Evolutionary conservation across 2,329 filamentous ascomycete genomes (phyloP), one percentile per base, ranked within the genome.

Genomic region (Trichoderma sp.): DNA sequence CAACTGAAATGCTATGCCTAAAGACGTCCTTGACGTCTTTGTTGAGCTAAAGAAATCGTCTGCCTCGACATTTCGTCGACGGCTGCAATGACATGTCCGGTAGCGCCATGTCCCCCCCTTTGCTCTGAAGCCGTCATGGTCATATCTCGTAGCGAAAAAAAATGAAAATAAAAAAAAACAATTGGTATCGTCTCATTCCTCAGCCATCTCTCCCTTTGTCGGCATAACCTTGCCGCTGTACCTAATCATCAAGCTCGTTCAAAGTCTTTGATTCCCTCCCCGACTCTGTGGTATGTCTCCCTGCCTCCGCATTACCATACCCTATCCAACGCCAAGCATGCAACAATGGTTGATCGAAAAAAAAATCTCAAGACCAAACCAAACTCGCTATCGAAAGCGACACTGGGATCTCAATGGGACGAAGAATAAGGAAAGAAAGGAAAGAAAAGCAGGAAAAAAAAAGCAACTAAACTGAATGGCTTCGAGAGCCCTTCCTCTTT

Each of bases 321-420:
- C 39, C 72, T 71, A 71, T 71, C 71, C 70, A 75, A 76, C 74
- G 73, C 73, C 74, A 66, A 70, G 64, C 56, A 37, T 59, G 50
- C 50, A 54, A 39, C 22, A 65, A 58, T 57, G 27, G 27, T 48
- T 45, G 10, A 65, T 65, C 29, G 39, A 53, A 63, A 54, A 65
- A 27, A 56, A 54, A 65, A 27, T 45, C 61, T 57, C 52, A 22
- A 42, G 37, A 15, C 37, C 22, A 53, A 52, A 15, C 37, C 22
- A 53, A 52, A n/a, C 45, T 53, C 59, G 59, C 59, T 53, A 64
- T 70, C 69, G 58, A 45, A 69, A 61, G 67, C 67, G 60, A 72
- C 64, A 71, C 63, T 37, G 37, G 15, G 42, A 48, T 25, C 48
- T 45, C 57, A 57, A 25, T 52, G 37, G 29, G 35, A 29, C 52